Conservation (phyloP, 1,284 basidiomycete genomes). For the Megacollybia platyphylla region DNA sequence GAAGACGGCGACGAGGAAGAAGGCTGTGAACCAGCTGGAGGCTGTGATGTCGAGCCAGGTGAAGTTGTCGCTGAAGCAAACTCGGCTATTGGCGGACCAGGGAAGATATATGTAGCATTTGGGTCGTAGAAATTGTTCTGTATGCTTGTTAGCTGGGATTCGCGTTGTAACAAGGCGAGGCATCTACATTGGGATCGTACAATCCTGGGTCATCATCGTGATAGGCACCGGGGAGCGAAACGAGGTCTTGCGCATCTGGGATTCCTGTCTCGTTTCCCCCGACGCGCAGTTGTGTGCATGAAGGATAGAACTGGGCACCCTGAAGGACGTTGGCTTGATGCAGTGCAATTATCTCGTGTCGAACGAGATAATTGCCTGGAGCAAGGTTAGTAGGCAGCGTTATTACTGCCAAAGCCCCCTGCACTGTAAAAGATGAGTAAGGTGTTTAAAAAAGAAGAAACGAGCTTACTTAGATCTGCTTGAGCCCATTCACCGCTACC, state of each 20-base stretch:
- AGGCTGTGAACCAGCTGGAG: neutral
- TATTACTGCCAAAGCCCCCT: conserved; percentile 16
- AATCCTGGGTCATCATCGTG: conserved; percentile 35
- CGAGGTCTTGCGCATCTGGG: conserved; percentile 20
- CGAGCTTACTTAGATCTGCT: conserved; percentile 4
- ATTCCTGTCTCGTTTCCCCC: conserved; percentile 26
- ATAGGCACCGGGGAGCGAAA: conserved; percentile 40
- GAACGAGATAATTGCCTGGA: conserved; percentile 39
- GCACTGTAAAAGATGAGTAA: conserved; percentile 4
- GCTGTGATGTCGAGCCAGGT: neutral
- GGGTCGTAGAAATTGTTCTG: neutral
- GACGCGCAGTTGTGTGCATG: conserved; percentile 38
- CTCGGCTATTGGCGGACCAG: neutral
- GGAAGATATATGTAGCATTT: neutral
- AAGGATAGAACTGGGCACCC: conserved; percentile 47
- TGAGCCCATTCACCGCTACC: conserved; percentile 6
- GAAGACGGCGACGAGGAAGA: neutral
- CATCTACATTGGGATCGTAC: conserved; percentile 20
- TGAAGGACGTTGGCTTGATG: conserved; percentile 21
- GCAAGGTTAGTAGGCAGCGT: conserved; percentile 31
- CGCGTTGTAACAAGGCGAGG: neutral
- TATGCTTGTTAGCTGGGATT: neutral
- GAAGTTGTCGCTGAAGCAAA: neutral
- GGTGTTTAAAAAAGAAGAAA: neutral
- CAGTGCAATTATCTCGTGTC: conserved; percentile 43